phyloP scores from a whole-genome alignment of 441 rosid species.

The Gossypium trilobum region DNA sequence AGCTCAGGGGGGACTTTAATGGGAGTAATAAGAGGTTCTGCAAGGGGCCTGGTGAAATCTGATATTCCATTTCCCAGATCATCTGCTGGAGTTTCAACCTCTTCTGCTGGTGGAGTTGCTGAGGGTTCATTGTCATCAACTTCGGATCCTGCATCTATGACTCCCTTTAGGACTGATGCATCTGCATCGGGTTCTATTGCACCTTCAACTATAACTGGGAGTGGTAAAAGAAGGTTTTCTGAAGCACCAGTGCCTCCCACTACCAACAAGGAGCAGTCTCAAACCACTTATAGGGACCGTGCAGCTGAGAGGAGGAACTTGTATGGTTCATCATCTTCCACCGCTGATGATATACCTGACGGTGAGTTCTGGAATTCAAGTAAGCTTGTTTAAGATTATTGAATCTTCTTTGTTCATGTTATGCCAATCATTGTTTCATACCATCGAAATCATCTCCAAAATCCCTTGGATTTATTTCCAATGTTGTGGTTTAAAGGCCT shows the following conservation, averaged over 20 bases:
- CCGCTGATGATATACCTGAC: slow-evolving; percentile 41
- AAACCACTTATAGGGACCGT: slow-evolving; percentile 72
- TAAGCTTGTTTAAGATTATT: slow-evolving; percentile 37
- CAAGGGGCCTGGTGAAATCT: slow-evolving; percentile 39
- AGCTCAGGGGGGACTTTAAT: slow-evolving; percentile 61
- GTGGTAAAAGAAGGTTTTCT: slow-evolving; percentile 89
- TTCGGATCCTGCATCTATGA: slow-evolving; percentile 32
- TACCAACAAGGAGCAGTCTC: slow-evolving; percentile 53
- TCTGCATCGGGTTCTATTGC: slow-evolving; percentile 63
- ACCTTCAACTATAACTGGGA: slow-evolving; percentile 40
- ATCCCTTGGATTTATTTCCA: slow-evolving; percentile 3
- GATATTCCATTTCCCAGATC: slow-evolving; percentile 31
- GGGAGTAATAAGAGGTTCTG: slow-evolving; percentile 83
- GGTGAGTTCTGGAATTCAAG: slow-evolving; percentile 48
- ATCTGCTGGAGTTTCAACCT: slow-evolving; percentile 24
- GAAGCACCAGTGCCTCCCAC: slow-evolving; percentile 56
- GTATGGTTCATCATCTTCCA: slow-evolving; percentile 65
- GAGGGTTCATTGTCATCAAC: slow-evolving; percentile 30
- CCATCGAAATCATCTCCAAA: background rate
- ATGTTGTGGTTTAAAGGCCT: slow-evolving; percentile 12
- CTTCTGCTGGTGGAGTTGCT: slow-evolving; percentile 20
- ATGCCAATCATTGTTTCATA: background rate
- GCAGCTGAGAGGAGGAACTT: slow-evolving; percentile 97
- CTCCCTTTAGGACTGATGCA: slow-evolving; percentile 64
- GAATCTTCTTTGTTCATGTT: slow-evolving; percentile 1